These are phyloP conservation scores for Ormosia semicastrata DNA, from an alignment of 306 rosid genomes.

Conservation along the genomic window DNA sequence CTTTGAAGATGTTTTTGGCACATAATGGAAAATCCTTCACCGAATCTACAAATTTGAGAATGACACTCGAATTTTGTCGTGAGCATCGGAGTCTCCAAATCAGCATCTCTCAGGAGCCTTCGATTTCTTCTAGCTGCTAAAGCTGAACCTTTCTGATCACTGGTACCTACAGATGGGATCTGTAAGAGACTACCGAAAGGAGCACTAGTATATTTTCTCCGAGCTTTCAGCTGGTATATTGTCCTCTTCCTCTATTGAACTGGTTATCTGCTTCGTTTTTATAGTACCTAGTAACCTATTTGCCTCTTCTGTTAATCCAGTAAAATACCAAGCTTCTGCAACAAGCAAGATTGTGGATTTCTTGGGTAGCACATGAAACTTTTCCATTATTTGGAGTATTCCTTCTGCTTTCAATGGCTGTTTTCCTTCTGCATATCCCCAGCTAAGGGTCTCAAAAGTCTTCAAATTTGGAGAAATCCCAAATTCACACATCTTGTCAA, in stretches of 20 bases:
- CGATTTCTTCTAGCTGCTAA: slow-evolving; percentile 44
- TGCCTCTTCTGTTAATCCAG: slow-evolving; percentile 62
- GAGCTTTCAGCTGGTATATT: slow-evolving; percentile 28
- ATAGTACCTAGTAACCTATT: slow-evolving; percentile 34
- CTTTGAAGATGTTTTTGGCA: slow-evolving; percentile 52
- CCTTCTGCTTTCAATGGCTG: slow-evolving; percentile 73
- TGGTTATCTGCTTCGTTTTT: slow-evolving; percentile 26
- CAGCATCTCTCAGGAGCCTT: slow-evolving; percentile 44
- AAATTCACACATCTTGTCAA: slow-evolving; percentile 56
- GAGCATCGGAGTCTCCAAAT: slow-evolving; percentile 43
- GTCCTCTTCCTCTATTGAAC: slow-evolving; percentile 26
- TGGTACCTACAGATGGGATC: slow-evolving; percentile 39
- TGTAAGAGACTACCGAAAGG: slow-evolving; percentile 39
- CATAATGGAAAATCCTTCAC: slow-evolving; percentile 53
- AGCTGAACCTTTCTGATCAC: slow-evolving; percentile 46
- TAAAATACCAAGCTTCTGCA: slow-evolving; percentile 64
- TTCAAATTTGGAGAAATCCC: slow-evolving; percentile 64
- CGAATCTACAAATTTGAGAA: slow-evolving; percentile 46
- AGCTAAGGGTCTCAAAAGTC: slow-evolving; percentile 72
- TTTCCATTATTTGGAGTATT: slow-evolving; percentile 60
- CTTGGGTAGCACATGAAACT: slow-evolving; percentile 51
- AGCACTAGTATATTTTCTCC: slow-evolving; percentile 33
- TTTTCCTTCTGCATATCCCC: slow-evolving; percentile 66
- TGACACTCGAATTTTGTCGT: slow-evolving; percentile 39
- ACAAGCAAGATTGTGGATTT: slow-evolving; percentile 53